Conservation (phyloP, 495 filamentous ascomycete species). For the Baudoinia panamericana region DNA sequence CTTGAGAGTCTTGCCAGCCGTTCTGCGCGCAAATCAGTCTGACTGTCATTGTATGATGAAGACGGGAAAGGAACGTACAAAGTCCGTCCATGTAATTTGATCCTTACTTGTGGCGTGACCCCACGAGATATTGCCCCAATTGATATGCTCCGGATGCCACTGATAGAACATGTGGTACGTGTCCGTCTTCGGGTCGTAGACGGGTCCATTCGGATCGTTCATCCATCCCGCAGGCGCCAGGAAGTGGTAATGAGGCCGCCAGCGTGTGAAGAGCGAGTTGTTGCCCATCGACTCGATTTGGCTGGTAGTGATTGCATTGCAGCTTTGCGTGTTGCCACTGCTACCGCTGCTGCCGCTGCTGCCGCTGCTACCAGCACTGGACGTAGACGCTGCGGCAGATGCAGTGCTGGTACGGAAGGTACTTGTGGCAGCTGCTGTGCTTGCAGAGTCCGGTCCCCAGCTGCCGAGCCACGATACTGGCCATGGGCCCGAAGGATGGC, state of each 20-base stretch:
- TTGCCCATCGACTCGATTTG: constrained; percentile 26
- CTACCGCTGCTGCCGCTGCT: not conserved
- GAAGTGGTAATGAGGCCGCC: constrained; percentile 41
- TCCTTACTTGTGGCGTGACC: constrained; percentile 29
- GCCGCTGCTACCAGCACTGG: not conserved
- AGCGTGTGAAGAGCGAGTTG: constrained; percentile 31
- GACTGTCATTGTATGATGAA: too few species aligned
- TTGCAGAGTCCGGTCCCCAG: not conserved
- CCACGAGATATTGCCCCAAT: constrained; percentile 33
- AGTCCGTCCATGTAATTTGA: constrained; percentile 19
- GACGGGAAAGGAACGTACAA: not conserved
- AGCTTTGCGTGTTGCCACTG: constrained; percentile 1
- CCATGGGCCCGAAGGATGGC: not conserved
- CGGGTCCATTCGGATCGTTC: constrained; percentile 45
- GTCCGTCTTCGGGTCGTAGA: constrained; percentile 37
- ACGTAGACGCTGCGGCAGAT: not conserved
- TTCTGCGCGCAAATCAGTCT: not conserved
- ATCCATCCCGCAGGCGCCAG: constrained; percentile 41
- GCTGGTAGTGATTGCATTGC: constrained; percentile 12
- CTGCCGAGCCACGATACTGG: not conserved
- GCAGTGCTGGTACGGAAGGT: not conserved
- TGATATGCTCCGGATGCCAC: constrained; percentile 7
- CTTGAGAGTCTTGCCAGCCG: constrained; percentile 29
- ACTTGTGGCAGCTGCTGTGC: not conserved
- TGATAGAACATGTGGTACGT: constrained; percentile 33